Percentiles rank a stretch among this genome's conserved stretches.
Conservation (phyloP, 352 stramenopile genomes). For the Thraustotheca clavata region DNA sequence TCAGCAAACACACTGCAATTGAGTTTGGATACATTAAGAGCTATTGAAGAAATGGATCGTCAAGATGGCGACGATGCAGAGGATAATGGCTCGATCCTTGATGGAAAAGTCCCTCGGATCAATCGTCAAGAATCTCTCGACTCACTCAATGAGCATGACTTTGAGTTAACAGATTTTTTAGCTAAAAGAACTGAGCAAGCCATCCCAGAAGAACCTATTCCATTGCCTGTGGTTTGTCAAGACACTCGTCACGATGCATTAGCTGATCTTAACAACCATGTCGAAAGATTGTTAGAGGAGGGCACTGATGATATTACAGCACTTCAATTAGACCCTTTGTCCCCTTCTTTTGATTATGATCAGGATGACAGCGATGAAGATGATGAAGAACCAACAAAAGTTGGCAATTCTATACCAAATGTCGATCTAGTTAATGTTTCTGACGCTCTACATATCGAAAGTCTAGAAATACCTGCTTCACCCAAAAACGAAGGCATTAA, state of each 20-base stretch:
- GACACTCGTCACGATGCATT: not conserved
- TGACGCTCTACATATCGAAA: not conserved
- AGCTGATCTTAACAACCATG: not conserved
- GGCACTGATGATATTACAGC: not conserved
- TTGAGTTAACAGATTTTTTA: conserved; percentile 19
- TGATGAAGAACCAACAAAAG: not conserved
- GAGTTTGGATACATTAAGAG: not conserved
- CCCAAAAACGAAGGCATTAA: not conserved
- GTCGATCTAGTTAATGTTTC: no score
- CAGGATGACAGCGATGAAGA: not conserved
- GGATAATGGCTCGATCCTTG: not conserved
- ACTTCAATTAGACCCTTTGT: not conserved
- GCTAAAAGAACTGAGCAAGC: not conserved
- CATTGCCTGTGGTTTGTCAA: no score
- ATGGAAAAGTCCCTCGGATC: not conserved
- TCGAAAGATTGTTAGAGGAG: conserved; percentile 5
- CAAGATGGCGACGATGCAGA: not conserved
- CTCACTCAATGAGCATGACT: conserved; percentile 11
- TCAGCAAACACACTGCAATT: not conserved
- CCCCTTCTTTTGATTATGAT: conserved; percentile 16
- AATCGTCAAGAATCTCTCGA: conserved; percentile 9
- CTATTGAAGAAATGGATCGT: not conserved
- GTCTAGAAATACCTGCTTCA: no score
- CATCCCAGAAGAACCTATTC: not conserved
- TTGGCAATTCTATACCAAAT: no score